phyloP scores from a whole-genome alignment of 192 early-diverging fungal genomes.

The Glomus cerebriforme region DNA sequence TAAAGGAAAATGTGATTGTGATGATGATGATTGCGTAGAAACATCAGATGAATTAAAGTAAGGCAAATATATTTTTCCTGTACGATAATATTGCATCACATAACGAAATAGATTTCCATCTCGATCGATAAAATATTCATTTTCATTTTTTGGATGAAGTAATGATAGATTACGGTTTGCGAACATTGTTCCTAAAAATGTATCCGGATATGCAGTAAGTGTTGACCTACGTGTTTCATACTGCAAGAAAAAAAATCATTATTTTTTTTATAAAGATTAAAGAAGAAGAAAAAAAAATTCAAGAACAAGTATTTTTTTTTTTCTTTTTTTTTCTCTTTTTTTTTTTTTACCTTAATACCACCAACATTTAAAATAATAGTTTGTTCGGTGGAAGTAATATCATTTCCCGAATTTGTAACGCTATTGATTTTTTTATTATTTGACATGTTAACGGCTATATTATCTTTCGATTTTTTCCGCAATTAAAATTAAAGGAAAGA shows the following conservation, averaged over 20 bases:
- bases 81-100: conserved; percentile 25
- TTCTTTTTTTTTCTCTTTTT: not conserved
- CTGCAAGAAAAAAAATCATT: not conserved
- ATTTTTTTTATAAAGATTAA: not conserved
- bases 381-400: not conserved
- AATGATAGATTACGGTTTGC: not conserved
- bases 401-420: not conserved
- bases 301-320: no score
- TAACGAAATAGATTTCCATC: conserved; percentile 14
- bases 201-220: not conserved
- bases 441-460: not conserved
- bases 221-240: conserved; percentile 23
- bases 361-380: conserved; percentile 16
- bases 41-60: no score
- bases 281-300: not conserved
- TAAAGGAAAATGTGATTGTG: not conserved
- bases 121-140: conserved; percentile 23
- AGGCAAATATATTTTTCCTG: not conserved
- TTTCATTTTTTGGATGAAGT: conserved; percentile 5
- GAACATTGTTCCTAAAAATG: conserved; percentile 24
- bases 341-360: conserved; percentile 2
- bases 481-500: no score
- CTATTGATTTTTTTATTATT: not conserved
- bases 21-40: not conserved
- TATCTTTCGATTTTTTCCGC: no score